phyloP scores from a whole-genome alignment of 768 basidiomycete genomes.

The Termitomyces heimii region DNA sequence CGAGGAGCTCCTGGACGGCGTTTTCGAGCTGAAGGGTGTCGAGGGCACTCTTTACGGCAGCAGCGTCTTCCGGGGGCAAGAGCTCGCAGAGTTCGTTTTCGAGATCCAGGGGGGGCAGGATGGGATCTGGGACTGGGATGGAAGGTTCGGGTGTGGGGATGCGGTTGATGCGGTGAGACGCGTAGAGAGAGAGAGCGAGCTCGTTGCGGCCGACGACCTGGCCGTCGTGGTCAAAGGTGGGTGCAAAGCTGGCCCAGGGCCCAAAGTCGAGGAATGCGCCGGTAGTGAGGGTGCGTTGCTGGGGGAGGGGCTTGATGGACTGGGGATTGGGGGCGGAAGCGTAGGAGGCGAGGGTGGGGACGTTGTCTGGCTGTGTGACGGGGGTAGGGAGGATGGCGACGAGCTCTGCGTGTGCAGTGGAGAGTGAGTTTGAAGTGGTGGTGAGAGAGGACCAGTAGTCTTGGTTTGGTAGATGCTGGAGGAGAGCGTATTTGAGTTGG shows the following conservation, averaged over 20 bases:
- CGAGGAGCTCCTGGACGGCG: constrained; percentile 63
- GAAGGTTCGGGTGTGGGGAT: constrained; percentile 1
- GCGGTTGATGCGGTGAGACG: constrained; percentile 31
- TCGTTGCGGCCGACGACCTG: constrained; percentile 57
- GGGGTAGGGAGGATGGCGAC: constrained; percentile 65
- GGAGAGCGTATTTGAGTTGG: constrained; percentile 61
- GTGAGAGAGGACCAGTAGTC: constrained; percentile 77
- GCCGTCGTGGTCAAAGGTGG: constrained; percentile 74
- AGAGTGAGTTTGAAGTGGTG: constrained; percentile 42
- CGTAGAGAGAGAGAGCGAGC: constrained; percentile 55
- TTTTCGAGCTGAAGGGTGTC: constrained; percentile 60
- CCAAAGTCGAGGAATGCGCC: constrained; percentile 81
- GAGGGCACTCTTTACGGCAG: constrained; percentile 54
- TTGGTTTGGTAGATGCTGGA: constrained; percentile 72
- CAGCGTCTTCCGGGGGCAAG: constrained; percentile 49
- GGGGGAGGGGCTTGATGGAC: constrained; percentile 35
- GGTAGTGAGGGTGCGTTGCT: constrained; percentile 50
- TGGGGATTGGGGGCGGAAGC: constrained; percentile 34
- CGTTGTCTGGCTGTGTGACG: constrained; percentile 21
- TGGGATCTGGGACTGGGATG: constrained; percentile 17
- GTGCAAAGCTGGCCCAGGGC: constrained; percentile 68
- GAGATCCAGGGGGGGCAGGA: constrained; percentile 26
- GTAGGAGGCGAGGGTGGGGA: constrained; percentile 56
- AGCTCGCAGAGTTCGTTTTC: constrained; percentile 44
- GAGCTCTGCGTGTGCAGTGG: constrained; percentile 68